Base-by-base conservation (phyloP, 495 filamentous ascomycete species). In the Penicillium daleae region DNA sequence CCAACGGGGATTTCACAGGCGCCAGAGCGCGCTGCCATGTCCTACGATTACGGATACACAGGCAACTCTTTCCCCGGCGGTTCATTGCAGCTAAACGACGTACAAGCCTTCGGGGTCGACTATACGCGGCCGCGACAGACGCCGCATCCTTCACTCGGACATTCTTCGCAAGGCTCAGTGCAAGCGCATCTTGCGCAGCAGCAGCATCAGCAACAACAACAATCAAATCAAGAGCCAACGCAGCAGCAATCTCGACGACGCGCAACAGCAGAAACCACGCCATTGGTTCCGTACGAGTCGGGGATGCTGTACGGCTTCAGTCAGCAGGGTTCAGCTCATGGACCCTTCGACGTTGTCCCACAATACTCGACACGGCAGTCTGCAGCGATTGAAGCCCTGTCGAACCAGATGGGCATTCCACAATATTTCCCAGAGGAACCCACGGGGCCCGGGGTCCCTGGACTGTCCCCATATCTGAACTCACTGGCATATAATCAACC, bases 351-450 rank as follows among this genome's bases (percentile, higher is more conserved):
- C 75, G 80, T 88, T 65, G 86, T 87, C 76, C 85, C 90, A 78
- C 90, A 89, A 75, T 97, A 92, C 78, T 80, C 68, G 63, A 81
- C 87, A 71, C 90, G 92, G 80, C 91, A 90, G 66, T 85, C 88
- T 80, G 88, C 92, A 86, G 86, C 86, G 46, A 83, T 97, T 69
- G 91, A 95, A 66, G 87, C 92, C 71, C 82, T 95, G 72, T 81
- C 88, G 60, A 85, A 86, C 63, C 87, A 87, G 66, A 89, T 90
- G 76, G 80, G 80, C 44, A 80, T 88, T 70, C 78, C 87, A 82
- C 90, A 89, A 74, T 97, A 96, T 79, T 97, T 94, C 69, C 78
- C 85, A 60, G 83, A 83, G 71, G 90, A 92, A 69, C 82, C 88
- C 72, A 82, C 88, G 65, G 88, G 83, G 66, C 78, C 87, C 29